Percentiles rank a stretch among this genome's conserved stretches.
phyloP scores from a whole-genome alignment of 1,139 yeast species.

The Hansenula sp. region DNA sequence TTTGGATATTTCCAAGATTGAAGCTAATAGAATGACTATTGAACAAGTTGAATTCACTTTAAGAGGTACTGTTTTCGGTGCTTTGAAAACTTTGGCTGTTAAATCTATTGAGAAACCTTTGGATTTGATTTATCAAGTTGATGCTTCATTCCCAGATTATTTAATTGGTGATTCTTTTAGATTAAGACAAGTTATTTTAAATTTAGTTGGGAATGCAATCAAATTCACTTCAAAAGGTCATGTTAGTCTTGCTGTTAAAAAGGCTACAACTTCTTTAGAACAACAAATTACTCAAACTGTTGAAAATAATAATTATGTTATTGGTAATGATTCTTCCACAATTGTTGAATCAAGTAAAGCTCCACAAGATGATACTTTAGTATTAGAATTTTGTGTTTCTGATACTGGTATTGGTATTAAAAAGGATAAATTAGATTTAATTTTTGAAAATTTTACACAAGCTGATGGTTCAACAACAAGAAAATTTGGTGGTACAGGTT shows the following conservation, averaged over 20 bases:
- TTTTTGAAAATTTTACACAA: slow-evolving; percentile 86
- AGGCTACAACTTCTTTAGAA: slow-evolving; percentile 32
- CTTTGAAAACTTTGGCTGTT: slow-evolving; percentile 81
- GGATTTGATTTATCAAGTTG: slow-evolving; percentile 77
- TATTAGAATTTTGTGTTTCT: slow-evolving; percentile 79
- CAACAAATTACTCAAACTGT: slow-evolving; percentile 17
- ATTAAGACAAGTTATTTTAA: slow-evolving; percentile 77
- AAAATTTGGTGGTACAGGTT: slow-evolving; percentile 88
- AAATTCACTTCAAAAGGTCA: slow-evolving; percentile 81
- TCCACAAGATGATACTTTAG: slow-evolving; percentile 44
- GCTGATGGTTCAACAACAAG: slow-evolving; percentile 91
- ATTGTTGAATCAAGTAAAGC: slow-evolving; percentile 12
- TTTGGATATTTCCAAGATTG: slow-evolving; percentile 86
- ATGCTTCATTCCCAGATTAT: slow-evolving; percentile 81
- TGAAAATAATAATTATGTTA: slow-evolving; percentile 14
- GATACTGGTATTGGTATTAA: slow-evolving; percentile 91
- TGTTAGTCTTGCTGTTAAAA: slow-evolving; percentile 61
- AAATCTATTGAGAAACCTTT: slow-evolving; percentile 83
- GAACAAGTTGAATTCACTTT: slow-evolving; percentile 83
- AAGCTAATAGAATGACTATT: slow-evolving; percentile 88
- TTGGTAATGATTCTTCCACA: slow-evolving; percentile 21
- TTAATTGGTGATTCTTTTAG: slow-evolving; percentile 85
- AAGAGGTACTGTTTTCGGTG: slow-evolving; percentile 85
- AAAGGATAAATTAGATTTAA: slow-evolving; percentile 75
- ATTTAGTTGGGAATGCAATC: slow-evolving; percentile 84